Conservation (phyloP, 768 basidiomycete genomes). For the Fomitopsis serialis region DNA sequence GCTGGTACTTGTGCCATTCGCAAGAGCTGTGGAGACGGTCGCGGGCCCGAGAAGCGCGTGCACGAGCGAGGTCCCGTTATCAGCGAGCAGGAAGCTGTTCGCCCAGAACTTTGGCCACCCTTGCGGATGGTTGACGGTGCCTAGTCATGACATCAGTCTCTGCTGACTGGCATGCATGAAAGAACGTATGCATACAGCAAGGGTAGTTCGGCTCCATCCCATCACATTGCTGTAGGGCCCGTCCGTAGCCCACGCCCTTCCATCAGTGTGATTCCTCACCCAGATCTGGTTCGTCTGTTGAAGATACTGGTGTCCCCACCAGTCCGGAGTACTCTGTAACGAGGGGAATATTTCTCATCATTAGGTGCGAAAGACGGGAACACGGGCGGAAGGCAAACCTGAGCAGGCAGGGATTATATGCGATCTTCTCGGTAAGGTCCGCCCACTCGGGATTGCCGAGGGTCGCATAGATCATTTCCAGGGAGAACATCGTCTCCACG, state of each 20-base stretch:
- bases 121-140: slow-evolving; percentile 47
- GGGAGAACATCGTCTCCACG: slow-evolving; percentile 61
- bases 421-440: slow-evolving; percentile 35
- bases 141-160: no score
- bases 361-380: no score
- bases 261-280: slow-evolving; percentile 45
- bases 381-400: slow-evolving; percentile 3
- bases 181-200: slow-evolving; percentile 16
- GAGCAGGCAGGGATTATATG: slow-evolving; percentile 48
- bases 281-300: slow-evolving; percentile 57
- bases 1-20: slow-evolving; percentile 24
- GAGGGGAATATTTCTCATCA: no score
- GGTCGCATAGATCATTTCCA: slow-evolving; percentile 16
- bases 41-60: slow-evolving; percentile 47
- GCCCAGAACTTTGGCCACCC: slow-evolving; percentile 51
- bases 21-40: slow-evolving; percentile 34
- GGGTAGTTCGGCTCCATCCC: slow-evolving; percentile 48
- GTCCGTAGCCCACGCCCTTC: slow-evolving; percentile 9
- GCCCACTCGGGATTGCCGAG: slow-evolving; percentile 2
- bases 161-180: no score
- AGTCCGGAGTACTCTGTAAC: slow-evolving; percentile 28
- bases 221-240: slow-evolving; percentile 44
- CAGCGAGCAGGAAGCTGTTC: slow-evolving; percentile 44
- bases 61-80: slow-evolving; percentile 39
- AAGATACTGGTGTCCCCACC: slow-evolving; percentile 56